Evolutionary conservation across 1,139 yeast species (phyloP).

Genomic region (Pneumocystis canis): DNA sequence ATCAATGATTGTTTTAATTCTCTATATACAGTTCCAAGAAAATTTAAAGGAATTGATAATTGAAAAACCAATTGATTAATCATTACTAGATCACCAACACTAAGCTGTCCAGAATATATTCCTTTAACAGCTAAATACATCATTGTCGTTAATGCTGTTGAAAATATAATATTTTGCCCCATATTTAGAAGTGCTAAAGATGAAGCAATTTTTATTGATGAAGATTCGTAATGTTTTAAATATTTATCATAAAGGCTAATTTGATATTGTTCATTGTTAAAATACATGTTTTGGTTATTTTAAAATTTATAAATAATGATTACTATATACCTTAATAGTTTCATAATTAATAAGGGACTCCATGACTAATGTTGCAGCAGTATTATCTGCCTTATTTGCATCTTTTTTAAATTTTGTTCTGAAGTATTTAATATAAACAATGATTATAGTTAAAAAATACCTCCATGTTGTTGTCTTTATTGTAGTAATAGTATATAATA

Average conservation of each 20-base stretch:
- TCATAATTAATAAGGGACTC: conserved; percentile 91
- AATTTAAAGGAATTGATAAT: conserved; percentile 39
- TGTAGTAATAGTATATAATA: conserved; percentile 73
- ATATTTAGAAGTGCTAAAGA: conserved; percentile 78
- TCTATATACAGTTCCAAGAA: conserved; percentile 15
- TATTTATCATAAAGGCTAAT: conserved; percentile 70
- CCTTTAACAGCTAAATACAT: conserved; percentile 97
- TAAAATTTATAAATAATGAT: background rate
- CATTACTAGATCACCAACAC: conserved; percentile 87
- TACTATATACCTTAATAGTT: conserved; percentile 45
- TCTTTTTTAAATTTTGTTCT: conserved; percentile 76
- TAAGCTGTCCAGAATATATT: conserved; percentile 60
- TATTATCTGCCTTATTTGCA: conserved; percentile 87
- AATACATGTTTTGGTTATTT: conserved; percentile 42
- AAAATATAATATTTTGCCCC: conserved; percentile 83
- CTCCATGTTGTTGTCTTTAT: conserved; percentile 87
- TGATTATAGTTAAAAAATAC: background rate
- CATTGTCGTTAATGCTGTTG: conserved; percentile 82
- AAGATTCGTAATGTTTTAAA: conserved; percentile 57
- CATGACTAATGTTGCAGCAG: conserved; percentile 85
- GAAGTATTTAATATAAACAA: background rate
- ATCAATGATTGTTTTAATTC: conserved; percentile 16
- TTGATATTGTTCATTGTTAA: conserved; percentile 75
- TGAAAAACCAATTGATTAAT: conserved; percentile 46
- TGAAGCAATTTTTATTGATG: conserved; percentile 79